A percentile compares a stretch with the other conserved stretches of the same genome.
These are phyloP conservation scores for Penicillium sp. DNA, from an alignment of 2,329 filamentous ascomycete genomes.

Conservation along the genomic window DNA sequence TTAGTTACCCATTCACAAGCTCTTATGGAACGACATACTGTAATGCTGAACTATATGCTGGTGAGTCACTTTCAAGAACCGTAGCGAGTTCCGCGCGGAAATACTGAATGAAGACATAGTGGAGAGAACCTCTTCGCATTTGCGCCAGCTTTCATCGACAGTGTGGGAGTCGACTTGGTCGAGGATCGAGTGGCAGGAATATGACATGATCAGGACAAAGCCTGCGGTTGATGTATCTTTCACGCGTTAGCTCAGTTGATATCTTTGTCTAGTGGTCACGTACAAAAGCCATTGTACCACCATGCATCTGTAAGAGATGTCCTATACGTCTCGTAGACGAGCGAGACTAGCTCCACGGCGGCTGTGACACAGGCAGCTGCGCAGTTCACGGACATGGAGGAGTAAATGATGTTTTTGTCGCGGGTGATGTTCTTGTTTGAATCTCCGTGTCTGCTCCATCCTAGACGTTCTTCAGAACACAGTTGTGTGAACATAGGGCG, in stretches of 20 bases:
- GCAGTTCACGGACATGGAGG: slow-evolving; percentile 28
- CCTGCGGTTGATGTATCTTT: slow-evolving; percentile 31
- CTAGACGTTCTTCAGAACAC: slow-evolving; percentile 23
- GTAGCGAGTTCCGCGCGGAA: slow-evolving; percentile 29
- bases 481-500: slow-evolving; percentile 35
- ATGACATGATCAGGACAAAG: slow-evolving; percentile 32
- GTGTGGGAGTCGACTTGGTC: slow-evolving; percentile 15
- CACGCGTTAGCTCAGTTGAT: not conserved
- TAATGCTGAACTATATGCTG: slow-evolving; percentile 21
- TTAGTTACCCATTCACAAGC: not conserved
- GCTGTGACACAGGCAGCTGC: slow-evolving; percentile 30
- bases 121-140: slow-evolving; percentile 26
- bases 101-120: slow-evolving; percentile 28
- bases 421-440: not conserved
- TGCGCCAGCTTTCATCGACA: slow-evolving; percentile 25
- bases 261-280: slow-evolving; percentile 3
- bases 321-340: slow-evolving; percentile 29
- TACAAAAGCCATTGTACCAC: slow-evolving; percentile 43
- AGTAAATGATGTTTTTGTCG: slow-evolving; percentile 22
- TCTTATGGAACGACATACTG: slow-evolving; percentile 4
- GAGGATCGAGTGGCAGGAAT: slow-evolving; percentile 21
- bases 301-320: slow-evolving; percentile 29
- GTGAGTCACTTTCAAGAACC: slow-evolving; percentile 26
- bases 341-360: slow-evolving; percentile 29
- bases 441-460: slow-evolving; percentile 7